phyloP scores from a whole-genome alignment of 305 asterid species.

The Fraxinus greggii region DNA sequence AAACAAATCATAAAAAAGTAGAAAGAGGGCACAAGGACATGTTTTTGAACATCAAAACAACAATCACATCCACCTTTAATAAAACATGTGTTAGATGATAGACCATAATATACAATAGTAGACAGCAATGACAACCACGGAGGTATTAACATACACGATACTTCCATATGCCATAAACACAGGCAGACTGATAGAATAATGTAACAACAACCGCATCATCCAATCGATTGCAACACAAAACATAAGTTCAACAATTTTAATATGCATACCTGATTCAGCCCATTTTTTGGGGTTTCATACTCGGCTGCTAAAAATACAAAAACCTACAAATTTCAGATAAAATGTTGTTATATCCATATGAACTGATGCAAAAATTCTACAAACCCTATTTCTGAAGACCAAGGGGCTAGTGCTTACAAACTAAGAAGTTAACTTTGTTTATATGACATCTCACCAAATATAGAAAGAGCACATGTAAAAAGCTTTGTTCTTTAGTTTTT shows the following conservation, averaged over 20 bases:
- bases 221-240: not conserved
- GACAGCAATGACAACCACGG: not conserved
- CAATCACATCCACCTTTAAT: not conserved
- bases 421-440: not conserved
- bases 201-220: not conserved
- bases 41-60: not conserved
- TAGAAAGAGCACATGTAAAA: not conserved
- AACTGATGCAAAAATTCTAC: not conserved
- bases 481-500: not conserved
- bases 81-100: not conserved
- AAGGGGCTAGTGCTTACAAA: not conserved
- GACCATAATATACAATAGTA: not conserved
- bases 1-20: not conserved
- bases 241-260: not conserved
- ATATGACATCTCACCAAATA: not conserved
- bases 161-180: not conserved
- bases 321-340: conserved; percentile 51
- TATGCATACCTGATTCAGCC: conserved; percentile 70
- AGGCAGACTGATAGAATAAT: not conserved
- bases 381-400: not conserved
- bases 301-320: conserved; percentile 97
- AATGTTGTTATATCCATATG: conserved; percentile 1
- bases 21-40: not conserved
- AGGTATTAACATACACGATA: not conserved
- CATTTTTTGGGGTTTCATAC: conserved; percentile 78